Evolutionary conservation across 176 grass and related monocot species (phyloP).

Genomic region (Avena insularis): DNA sequence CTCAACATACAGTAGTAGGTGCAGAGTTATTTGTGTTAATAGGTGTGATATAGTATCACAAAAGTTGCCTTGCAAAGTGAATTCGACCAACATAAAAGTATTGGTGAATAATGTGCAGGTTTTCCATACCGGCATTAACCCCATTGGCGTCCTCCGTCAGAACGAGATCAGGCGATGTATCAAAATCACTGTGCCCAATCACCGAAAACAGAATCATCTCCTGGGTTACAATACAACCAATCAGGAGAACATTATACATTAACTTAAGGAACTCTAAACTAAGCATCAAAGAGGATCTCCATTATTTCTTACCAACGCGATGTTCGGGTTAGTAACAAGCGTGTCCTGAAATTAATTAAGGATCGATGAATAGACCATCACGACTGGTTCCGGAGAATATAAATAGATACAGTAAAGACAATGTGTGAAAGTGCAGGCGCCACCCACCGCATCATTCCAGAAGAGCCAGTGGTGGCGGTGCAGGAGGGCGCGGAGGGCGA

Average conservation of each 20-base stretch:
- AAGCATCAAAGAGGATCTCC: neutral
- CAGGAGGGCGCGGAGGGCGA: constrained; percentile 61
- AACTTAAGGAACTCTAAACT: neutral
- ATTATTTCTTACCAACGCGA: constrained; percentile 57
- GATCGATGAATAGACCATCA: neutral
- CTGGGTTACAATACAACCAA: constrained; percentile 43
- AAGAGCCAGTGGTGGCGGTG: constrained; percentile 80
- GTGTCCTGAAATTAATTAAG: constrained; percentile 62
- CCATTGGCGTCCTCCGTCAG: constrained; percentile 80
- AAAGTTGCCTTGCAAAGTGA: neutral
- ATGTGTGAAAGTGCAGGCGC: too few species aligned
- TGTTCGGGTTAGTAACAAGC: constrained; percentile 65
- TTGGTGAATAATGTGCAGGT: neutral
- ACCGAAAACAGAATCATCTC: constrained; percentile 70
- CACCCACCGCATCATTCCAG: constrained; percentile 87
- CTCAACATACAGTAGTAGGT: neutral
- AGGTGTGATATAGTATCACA: neutral
- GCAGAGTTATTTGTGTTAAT: neutral
- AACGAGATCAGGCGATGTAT: constrained; percentile 68
- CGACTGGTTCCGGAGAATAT: neutral
- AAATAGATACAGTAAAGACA: too few species aligned
- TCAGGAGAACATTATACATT: neutral
- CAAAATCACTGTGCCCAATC: constrained; percentile 56
- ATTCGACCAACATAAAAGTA: neutral
- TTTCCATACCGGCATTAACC: constrained; percentile 72